phyloP scores from a whole-genome alignment of 2,329 filamentous ascomycete species.

The Zasmidium angulare region DNA sequence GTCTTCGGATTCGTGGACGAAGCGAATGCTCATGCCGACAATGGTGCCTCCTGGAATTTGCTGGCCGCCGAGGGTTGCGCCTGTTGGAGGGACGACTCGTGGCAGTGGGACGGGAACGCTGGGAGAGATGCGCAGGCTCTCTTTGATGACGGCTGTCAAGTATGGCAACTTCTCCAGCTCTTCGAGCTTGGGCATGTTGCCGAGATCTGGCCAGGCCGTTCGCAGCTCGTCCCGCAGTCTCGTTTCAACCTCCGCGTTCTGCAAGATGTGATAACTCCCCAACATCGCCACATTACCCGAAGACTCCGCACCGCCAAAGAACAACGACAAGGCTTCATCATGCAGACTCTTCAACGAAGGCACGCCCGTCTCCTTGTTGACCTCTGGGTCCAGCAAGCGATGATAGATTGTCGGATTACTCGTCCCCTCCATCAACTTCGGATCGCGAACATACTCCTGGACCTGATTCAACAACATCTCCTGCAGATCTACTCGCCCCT shows the following conservation, averaged over 20 bases:
- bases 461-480: constrained; percentile 36
- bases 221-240: constrained; percentile 42
- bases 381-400: constrained; percentile 35
- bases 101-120: constrained; percentile 46
- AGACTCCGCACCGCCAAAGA: constrained; percentile 51
- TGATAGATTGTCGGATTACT: constrained; percentile 42
- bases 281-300: constrained; percentile 44
- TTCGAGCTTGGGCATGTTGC: constrained; percentile 10
- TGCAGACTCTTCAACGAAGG: constrained; percentile 39
- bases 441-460: constrained; percentile 32
- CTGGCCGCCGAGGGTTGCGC: constrained; percentile 44
- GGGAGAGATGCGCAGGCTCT: constrained; percentile 48
- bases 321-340: constrained; percentile 47
- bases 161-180: constrained; percentile 40
- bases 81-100: constrained; percentile 47
- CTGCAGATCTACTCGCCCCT: constrained; percentile 41
- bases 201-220: constrained; percentile 9
- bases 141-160: constrained; percentile 52
- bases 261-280: constrained; percentile 44
- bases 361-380: constrained; percentile 34
- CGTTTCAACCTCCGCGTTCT: constrained; percentile 33
- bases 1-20: constrained; percentile 50
- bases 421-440: constrained; percentile 32
- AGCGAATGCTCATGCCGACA: constrained; percentile 50
- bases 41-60: constrained; percentile 47